A percentile compares a stretch with the other conserved stretches of the same genome.
These are phyloP conservation scores for Rhodamnia rubescens DNA, from an alignment of 345 rosid species.

Conservation along the genomic window DNA sequence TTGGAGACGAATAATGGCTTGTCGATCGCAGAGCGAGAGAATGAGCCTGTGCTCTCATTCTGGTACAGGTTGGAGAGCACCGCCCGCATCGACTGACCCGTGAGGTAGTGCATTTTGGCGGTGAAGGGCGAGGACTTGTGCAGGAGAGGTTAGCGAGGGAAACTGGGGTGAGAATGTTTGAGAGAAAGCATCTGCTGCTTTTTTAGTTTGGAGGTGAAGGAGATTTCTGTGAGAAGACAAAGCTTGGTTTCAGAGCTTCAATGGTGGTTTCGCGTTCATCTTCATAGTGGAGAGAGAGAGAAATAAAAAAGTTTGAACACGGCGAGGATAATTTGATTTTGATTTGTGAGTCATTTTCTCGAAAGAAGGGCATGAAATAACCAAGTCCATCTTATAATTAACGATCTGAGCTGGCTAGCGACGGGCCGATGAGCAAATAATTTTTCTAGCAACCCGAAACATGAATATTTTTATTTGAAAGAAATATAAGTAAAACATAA, in stretches of 20 bases:
- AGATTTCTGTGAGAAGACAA: neutral
- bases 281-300: neutral
- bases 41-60: constrained; percentile 28
- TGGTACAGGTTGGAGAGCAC: constrained; percentile 47
- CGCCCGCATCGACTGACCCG: constrained; percentile 70
- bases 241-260: neutral
- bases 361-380: too few species aligned
- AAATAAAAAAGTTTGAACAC: neutral
- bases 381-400: too few species aligned
- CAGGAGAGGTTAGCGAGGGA: constrained; percentile 39
- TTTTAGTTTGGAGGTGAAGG: neutral
- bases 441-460: too few species aligned
- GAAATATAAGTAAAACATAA: too few species aligned
- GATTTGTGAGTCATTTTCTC: neutral
- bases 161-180: constrained; percentile 38
- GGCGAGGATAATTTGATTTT: neutral
- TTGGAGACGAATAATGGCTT: constrained; percentile 34
- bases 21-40: constrained; percentile 23
- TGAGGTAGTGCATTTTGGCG: constrained; percentile 35
- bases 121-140: constrained; percentile 16
- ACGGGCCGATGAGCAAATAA: too few species aligned
- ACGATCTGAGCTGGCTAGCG: too few species aligned
- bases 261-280: neutral
- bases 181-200: constrained; percentile 13
- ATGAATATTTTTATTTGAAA: too few species aligned